Evolutionary conservation across 495 filamentous ascomycete species (phyloP), one percentile per base, ranked within the genome.

Genomic region (Physcia stellaris): DNA sequence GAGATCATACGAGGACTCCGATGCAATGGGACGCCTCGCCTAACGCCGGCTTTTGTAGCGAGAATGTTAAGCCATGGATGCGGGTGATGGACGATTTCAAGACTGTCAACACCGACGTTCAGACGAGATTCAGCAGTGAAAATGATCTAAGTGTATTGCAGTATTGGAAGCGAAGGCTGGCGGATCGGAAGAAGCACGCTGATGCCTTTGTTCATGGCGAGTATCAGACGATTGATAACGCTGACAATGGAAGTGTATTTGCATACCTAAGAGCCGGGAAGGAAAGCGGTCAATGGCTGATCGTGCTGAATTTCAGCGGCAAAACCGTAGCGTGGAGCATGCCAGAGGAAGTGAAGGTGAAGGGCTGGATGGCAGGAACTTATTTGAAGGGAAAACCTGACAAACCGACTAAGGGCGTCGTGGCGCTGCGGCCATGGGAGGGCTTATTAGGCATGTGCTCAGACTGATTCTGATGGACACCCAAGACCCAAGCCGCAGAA

Each of bases 1-100:
- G 76, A n/a, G 77, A 82, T 41, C 64, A 82, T 45, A 62, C 71
- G 4, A 59, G 76, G n/a, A 51, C 68, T 11, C 76, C 76, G 0
- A 74, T 80, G 64, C 73, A 74, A 35, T 82, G 75, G 77, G 56
- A 69, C 42, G 51, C 40, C 2, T 54, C 57, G 0, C 46, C 51
- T 1, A 64, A 80, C 41, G 71, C 60, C 0, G 77, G 77, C 4
- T 79, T 79, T 47, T 55, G 63, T 11, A 40, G 40, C 3, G 30
- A 46, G 24, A 41, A 41, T 2, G 59, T 50, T 0, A 49, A 63
- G 51, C 65, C 70, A 0, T 79, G 75, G 75, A 78, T 77, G 70
- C 53, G 69, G 2, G 61, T 68, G 17, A 61, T 75, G 44, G 71
- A 75, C 32, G 53, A 61, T 13, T 75, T 73, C 37, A 43, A 43